Base-by-base conservation (phyloP, 768 basidiomycete species). In the Trametes punicea region DNA sequence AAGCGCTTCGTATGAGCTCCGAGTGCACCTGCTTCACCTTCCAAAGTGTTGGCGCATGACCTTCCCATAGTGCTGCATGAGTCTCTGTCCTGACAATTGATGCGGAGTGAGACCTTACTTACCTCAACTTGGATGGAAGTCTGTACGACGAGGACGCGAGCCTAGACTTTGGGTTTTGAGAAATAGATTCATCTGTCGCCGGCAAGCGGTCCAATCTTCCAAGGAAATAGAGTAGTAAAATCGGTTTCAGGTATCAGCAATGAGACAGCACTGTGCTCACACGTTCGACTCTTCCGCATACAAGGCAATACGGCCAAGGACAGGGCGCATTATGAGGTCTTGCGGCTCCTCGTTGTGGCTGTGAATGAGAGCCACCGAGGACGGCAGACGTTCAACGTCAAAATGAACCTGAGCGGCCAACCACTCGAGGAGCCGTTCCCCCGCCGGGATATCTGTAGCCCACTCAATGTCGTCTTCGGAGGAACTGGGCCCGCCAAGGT, bases 401-500 rank as follows among this genome's bases (percentile, higher is more conserved):
- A 8, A 15, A 6, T 20, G 15, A 16, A 6, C 23, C 13, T 75
- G 75, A 18, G 53, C 62, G 6, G 67, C 67, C 11, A 77, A 56
- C 70, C 71, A 73, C 26, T 71, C 61, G 20, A 76, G 36, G 10
- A 76, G 57, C 25, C 46, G 46, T 26, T 65, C 64, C 2, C 74
- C 73, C 6, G 66, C 64, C 6, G 74, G 69, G 2, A 73, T 51
- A 53, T 70, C 67, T 18, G 56, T 51, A 2, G 69, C 68, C 72
- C 72, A 71, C 50, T 70, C 67, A 0, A 76, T 64, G 25, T 75
- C 71, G 11, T 63, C 55, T 9, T 59, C 55, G 3, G 65, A 40
- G 13, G 70, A 50, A 1, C 36, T 16, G 31, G 71, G 72, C 0
- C 75, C 74, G 0, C 71, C 72, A 5, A 77, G 68, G 42, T 59